Conservation (phyloP, 1,284 basidiomycete species). For the Ustilago vetiveriae region DNA sequence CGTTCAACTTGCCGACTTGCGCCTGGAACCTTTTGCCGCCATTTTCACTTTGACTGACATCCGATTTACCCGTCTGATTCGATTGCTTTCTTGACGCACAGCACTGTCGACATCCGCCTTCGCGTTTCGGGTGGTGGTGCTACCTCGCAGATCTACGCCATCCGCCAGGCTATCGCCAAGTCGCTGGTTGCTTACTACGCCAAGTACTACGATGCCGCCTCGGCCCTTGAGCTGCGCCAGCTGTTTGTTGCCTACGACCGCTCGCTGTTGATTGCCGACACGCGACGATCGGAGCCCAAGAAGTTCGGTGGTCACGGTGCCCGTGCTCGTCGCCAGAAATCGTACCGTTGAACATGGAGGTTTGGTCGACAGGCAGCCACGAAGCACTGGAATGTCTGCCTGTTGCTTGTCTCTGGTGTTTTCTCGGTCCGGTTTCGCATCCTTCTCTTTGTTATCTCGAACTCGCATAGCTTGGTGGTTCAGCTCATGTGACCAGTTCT, state of each 20-base stretch:
- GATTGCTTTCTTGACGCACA: conserved; percentile 7
- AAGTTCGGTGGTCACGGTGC: conserved; percentile 72
- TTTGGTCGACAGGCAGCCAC: no score
- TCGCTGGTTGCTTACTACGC: conserved; percentile 95
- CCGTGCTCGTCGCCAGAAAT: conserved; percentile 67
- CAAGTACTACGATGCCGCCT: conserved; percentile 98
- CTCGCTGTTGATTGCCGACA: conserved; percentile 94
- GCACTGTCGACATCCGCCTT: conserved; percentile 88
- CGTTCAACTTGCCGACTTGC: background rate
- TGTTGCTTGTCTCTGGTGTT: no score
- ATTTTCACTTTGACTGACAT: conserved; percentile 10
- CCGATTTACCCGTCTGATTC: background rate
- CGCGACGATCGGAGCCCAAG: conserved; percentile 98
- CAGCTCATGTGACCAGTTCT: conserved; percentile 15
- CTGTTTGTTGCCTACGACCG: conserved; percentile 70
- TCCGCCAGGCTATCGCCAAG: conserved; percentile 98
- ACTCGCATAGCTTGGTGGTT: conserved; percentile 35
- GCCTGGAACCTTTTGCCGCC: background rate
- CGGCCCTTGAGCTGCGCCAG: conserved; percentile 72
- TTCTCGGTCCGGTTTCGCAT: conserved; percentile 25
- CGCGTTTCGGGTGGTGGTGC: conserved; percentile 99
- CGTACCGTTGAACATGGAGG: conserved; percentile 42
- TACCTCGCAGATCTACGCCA: conserved; percentile 98
- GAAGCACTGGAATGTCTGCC: no score
- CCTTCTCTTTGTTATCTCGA: conserved; percentile 4